phyloP scores from a whole-genome alignment of 768 basidiomycete genomes.

The Termitomyces bulborhizus region DNA sequence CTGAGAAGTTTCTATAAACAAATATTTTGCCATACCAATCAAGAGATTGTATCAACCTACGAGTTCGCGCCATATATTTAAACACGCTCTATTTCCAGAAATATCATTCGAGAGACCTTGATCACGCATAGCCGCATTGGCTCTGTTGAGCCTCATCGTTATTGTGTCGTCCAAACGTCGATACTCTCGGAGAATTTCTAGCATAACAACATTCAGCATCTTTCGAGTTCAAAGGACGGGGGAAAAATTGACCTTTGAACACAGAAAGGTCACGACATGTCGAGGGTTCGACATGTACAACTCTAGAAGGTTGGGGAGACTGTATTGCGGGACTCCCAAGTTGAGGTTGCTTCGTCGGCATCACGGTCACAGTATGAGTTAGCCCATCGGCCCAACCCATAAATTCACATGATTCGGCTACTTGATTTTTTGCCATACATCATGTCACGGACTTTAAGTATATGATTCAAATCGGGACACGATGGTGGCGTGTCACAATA shows the following conservation, averaged over 20 bases:
- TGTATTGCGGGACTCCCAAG: constrained; percentile 69
- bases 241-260: constrained; percentile 50
- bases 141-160: constrained; percentile 75
- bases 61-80: constrained; percentile 71
- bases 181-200: constrained; percentile 80
- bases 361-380: background rate
- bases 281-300: constrained; percentile 64
- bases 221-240: background rate
- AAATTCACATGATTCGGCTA: background rate
- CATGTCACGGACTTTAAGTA: background rate
- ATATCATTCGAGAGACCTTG: constrained; percentile 45
- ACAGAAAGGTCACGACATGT: constrained; percentile 72
- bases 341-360: constrained; percentile 36
- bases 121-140: constrained; percentile 71
- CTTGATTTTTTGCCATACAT: background rate
- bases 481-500: background rate
- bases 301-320: constrained; percentile 53
- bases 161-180: constrained; percentile 76
- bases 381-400: no score
- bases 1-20: constrained; percentile 18
- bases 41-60: constrained; percentile 47
- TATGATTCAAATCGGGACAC: background rate
- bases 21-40: constrained; percentile 15
- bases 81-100: constrained; percentile 58
- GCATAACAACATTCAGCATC: constrained; percentile 1